These are phyloP conservation scores for Aspergillus ustus DNA, from an alignment of 2,329 filamentous ascomycete species.

Conservation along the genomic window DNA sequence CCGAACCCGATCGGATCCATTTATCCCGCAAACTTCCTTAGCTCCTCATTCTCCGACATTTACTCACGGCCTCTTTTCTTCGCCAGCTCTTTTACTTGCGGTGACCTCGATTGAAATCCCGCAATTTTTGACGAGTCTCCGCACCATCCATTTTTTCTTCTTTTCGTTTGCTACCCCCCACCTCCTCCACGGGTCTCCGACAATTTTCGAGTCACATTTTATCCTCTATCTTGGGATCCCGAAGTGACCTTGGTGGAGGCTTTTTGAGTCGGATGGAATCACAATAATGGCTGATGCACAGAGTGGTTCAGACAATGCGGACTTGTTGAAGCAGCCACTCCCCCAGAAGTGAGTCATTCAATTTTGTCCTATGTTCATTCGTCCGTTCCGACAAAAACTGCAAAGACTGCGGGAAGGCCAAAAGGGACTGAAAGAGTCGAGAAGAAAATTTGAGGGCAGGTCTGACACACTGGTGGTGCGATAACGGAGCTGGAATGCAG, in stretches of 20 bases:
- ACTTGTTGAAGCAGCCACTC: slow-evolving; percentile 63
- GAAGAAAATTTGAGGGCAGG: background rate
- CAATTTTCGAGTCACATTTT: slow-evolving; percentile 9
- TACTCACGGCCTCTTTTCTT: slow-evolving; percentile 27
- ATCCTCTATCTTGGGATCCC: background rate
- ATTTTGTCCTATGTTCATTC: slow-evolving; percentile 11
- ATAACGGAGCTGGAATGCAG: slow-evolving; percentile 2
- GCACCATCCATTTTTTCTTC: slow-evolving; percentile 16
- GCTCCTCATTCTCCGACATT: slow-evolving; percentile 35
- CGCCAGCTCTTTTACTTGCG: slow-evolving; percentile 13
- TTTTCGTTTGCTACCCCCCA: slow-evolving; percentile 1
- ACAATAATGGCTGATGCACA: slow-evolving; percentile 48
- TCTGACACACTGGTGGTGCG: background rate
- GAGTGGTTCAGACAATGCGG: slow-evolving; percentile 58
- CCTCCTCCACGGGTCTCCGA: slow-evolving; percentile 6
- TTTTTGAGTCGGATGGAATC: slow-evolving; percentile 42
- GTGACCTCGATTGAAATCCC: slow-evolving; percentile 16
- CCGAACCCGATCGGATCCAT: slow-evolving; percentile 30
- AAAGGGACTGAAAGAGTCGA: background rate
- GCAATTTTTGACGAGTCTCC: slow-evolving; percentile 17
- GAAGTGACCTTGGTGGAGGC: slow-evolving; percentile 21
- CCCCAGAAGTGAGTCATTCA: slow-evolving; percentile 59
- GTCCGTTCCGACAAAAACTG: background rate
- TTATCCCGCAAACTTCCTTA: slow-evolving; percentile 44
- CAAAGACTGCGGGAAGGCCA: background rate